These are phyloP conservation scores for Terfezia claveryi DNA, from an alignment of 495 filamentous ascomycete species.

Conservation along the genomic window DNA sequence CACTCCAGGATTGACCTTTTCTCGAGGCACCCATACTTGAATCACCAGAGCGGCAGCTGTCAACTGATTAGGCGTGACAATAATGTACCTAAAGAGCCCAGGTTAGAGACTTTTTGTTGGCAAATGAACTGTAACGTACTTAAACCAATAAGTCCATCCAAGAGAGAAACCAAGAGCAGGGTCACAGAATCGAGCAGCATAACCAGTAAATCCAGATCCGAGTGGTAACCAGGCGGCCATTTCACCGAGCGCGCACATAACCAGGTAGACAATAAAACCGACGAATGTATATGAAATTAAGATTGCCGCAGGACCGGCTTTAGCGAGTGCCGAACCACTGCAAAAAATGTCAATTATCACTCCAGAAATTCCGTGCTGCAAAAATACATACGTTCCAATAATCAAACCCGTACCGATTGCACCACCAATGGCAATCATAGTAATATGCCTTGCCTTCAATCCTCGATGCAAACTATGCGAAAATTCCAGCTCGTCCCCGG, in stretches of 20 bases:
- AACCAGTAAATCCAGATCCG: constrained; percentile 34
- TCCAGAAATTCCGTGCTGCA: not conserved
- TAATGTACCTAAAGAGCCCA: constrained; percentile 36
- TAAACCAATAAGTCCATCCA: constrained; percentile 42
- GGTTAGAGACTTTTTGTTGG: not conserved
- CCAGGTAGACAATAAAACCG: constrained; percentile 36
- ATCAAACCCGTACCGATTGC: constrained; percentile 57
- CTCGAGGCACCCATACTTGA: constrained; percentile 41
- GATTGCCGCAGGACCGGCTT: constrained; percentile 48
- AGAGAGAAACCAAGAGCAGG: constrained; percentile 41
- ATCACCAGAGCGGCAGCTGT: constrained; percentile 53
- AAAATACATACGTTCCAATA: constrained; percentile 24
- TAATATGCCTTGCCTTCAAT: constrained; percentile 44
- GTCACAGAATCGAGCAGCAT: constrained; percentile 38
- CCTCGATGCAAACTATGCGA: constrained; percentile 31
- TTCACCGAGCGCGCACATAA: constrained; percentile 40
- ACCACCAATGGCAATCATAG: constrained; percentile 70
- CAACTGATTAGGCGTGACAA: constrained; percentile 57
- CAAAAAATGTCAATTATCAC: not conserved
- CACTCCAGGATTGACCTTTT: constrained; percentile 45
- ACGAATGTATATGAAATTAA: constrained; percentile 44
- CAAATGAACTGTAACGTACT: constrained; percentile 17
- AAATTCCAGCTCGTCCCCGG: not conserved
- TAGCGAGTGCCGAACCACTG: constrained; percentile 39
- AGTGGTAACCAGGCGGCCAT: constrained; percentile 40